phyloP scores from a whole-genome alignment of 331 rosid species.

The Saraca asoca region DNA sequence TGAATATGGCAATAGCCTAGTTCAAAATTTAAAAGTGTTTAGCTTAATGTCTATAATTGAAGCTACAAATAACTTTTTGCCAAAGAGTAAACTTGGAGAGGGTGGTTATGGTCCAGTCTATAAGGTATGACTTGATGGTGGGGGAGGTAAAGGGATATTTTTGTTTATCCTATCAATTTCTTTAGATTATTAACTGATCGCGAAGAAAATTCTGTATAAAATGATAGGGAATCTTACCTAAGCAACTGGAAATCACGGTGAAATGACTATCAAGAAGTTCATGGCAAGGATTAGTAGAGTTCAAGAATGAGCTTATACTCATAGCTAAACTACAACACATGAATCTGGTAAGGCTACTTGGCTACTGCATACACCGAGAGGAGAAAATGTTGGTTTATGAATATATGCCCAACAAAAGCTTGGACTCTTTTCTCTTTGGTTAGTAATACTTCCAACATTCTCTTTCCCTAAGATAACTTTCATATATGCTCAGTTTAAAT shows the following conservation, averaged over 20 bases:
- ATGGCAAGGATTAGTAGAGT: conserved; percentile 24
- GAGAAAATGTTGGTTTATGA: conserved; percentile 27
- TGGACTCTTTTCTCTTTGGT: conserved; percentile 33
- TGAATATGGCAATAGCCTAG: neutral
- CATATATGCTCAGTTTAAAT: no score
- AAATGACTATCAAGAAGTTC: conserved; percentile 33
- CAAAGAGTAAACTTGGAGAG: conserved; percentile 20
- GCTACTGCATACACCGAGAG: conserved; percentile 20
- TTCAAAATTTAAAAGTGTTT: neutral
- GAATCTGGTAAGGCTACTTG: conserved; percentile 28
- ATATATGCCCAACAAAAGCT: conserved; percentile 33
- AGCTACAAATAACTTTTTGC: conserved; percentile 25
- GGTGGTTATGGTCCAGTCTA: conserved; percentile 25
- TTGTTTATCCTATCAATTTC: neutral
- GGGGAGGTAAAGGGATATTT: no score
- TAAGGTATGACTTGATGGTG: conserved; percentile 6
- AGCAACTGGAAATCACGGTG: conserved; percentile 13
- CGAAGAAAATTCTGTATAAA: neutral
- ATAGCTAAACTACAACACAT: conserved; percentile 33
- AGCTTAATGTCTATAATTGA: conserved; percentile 1
- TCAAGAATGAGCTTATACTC: conserved; percentile 22
- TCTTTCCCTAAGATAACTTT: no score
- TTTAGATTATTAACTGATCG: neutral
- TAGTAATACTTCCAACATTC: neutral
- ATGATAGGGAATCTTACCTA: conserved; percentile 8